phyloP scores from a whole-genome alignment of 441 rosid genomes.

The Eruca vesicaria region DNA sequence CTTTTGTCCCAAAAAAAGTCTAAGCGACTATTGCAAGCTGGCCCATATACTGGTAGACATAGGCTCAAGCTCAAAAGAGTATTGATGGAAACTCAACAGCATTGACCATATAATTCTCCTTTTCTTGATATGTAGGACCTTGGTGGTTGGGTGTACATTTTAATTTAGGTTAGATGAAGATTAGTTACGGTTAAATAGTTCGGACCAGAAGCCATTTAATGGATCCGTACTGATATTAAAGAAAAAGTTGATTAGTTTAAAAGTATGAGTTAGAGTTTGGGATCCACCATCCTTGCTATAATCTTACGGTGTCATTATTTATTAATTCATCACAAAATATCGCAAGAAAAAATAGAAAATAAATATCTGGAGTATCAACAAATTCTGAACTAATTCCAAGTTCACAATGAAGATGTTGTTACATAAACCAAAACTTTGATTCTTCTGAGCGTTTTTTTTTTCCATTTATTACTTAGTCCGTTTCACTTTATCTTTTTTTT shows the following conservation, averaged over 20 bases:
- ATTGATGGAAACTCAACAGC: no score
- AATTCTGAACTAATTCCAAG: no score
- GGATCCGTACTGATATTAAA: constrained; percentile 12
- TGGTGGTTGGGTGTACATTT: constrained; percentile 15
- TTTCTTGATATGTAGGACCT: neutral
- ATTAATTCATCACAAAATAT: neutral
- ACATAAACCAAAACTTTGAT: no score
- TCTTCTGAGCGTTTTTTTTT: no score
- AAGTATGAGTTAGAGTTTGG: constrained; percentile 9
- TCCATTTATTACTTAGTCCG: no score
- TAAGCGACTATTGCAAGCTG: no score
- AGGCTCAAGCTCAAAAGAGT: no score
- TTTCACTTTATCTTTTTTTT: no score
- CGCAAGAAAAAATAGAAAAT: no score
- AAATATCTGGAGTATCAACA: no score
- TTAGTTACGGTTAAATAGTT: constrained; percentile 16
- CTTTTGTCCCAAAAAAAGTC: neutral
- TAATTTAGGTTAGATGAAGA: constrained; percentile 22
- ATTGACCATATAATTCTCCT: neutral
- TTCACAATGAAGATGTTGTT: no score
- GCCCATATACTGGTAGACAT: no score
- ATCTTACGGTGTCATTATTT: neutral
- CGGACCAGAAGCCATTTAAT: constrained; percentile 14
- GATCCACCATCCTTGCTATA: constrained; percentile 19
- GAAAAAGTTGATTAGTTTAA: constrained; percentile 17